Conservation (phyloP, 2,329 filamentous ascomycete species). For the Mollisia scopiformis region DNA sequence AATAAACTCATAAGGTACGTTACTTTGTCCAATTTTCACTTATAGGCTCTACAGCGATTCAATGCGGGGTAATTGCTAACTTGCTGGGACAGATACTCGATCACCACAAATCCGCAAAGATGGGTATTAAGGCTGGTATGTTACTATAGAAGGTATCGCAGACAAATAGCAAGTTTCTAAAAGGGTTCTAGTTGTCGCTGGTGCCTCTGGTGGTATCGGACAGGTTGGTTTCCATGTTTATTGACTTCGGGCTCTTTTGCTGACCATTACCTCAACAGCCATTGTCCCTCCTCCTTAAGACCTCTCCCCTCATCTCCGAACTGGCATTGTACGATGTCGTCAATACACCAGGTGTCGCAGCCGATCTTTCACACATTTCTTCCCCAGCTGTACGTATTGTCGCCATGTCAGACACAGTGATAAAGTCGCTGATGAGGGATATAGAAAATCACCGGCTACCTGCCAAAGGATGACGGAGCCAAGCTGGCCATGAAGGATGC, state of each 20-base stretch:
- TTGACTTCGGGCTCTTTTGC: constrained; percentile 4
- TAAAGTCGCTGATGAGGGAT: constrained; percentile 31
- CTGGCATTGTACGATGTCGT: constrained; percentile 99
- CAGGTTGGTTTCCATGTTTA: constrained; percentile 62
- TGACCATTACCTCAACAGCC: constrained; percentile 59
- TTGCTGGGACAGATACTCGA: constrained; percentile 15
- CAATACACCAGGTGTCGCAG: constrained; percentile 94
- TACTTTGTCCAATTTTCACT: background rate
- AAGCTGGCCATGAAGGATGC: constrained; percentile 89
- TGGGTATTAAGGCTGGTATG: constrained; percentile 65
- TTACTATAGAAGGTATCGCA: constrained; percentile 3
- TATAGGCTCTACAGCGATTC: background rate
- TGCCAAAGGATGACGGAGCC: constrained; percentile 83
- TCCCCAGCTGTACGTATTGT: constrained; percentile 76
- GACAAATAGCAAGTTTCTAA: constrained; percentile 9
- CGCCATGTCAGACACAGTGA: background rate
- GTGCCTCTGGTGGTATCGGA: constrained; percentile 97
- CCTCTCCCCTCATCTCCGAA: constrained; percentile 84
- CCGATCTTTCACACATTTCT: constrained; percentile 97
- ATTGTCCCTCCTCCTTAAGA: constrained; percentile 94
- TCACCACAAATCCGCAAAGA: constrained; percentile 38
- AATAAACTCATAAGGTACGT: constrained; percentile 21
- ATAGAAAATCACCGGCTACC: constrained; percentile 84
- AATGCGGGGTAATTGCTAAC: constrained; percentile 32
- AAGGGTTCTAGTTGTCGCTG: constrained; percentile 71